Percentiles rank a stretch among this genome's conserved stretches.
Conservation (phyloP, 2,329 filamentous ascomycete genomes). For the Nigrospora oryzae region DNA sequence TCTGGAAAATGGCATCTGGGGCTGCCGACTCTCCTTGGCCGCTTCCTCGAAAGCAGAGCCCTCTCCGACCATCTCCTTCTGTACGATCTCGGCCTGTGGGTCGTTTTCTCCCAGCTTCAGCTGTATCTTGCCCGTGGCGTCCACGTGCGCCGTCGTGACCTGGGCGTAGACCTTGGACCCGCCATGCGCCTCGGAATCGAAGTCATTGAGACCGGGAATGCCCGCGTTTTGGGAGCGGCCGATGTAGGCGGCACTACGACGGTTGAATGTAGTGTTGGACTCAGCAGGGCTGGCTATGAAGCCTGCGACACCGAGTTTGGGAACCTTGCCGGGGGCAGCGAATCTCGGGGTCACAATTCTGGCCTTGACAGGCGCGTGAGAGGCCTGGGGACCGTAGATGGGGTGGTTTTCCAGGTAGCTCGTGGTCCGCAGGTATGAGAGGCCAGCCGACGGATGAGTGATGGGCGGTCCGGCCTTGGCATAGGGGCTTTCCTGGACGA, state of each 20-base stretch:
- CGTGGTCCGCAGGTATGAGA: conserved; percentile 51
- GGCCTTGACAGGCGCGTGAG: conserved; percentile 38
- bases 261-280: conserved; percentile 27
- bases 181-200: conserved; percentile 39
- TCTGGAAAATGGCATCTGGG: neutral
- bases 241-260: too few species aligned
- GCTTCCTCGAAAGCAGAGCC: neutral
- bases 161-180: conserved; percentile 47
- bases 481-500: conserved; percentile 31
- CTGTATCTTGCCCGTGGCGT: conserved; percentile 40
- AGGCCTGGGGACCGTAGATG: conserved; percentile 48
- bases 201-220: conserved; percentile 21
- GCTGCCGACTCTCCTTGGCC: conserved; percentile 3
- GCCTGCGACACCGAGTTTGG: conserved; percentile 46
- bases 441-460: conserved; percentile 53
- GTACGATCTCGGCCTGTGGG: conserved; percentile 14
- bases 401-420: conserved; percentile 51
- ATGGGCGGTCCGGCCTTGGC: conserved; percentile 46
- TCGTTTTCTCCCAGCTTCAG: conserved; percentile 32
- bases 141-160: conserved; percentile 32
- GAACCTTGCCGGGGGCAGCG: conserved; percentile 12
- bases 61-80: conserved; percentile 6
- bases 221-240: conserved; percentile 14
- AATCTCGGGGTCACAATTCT: conserved; percentile 40
- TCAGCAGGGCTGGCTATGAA: conserved; percentile 37